These are phyloP conservation scores for Metarhizium anisopliae DNA, from an alignment of 2,329 filamentous ascomycete species.

Conservation along the genomic window DNA sequence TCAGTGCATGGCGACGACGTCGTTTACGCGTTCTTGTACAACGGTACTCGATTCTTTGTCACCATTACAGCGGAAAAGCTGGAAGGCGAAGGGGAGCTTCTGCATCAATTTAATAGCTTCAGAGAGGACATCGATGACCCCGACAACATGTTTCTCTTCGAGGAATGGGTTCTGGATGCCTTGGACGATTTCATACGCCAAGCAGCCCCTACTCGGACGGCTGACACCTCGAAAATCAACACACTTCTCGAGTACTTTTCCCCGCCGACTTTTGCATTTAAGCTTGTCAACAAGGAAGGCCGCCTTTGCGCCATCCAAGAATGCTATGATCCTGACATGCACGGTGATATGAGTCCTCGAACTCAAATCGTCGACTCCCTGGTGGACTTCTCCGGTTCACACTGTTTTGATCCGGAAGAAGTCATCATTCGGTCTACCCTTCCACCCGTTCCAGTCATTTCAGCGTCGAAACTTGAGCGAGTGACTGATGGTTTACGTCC, in stretches of 20 bases:
- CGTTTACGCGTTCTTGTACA: slow-evolving; percentile 6
- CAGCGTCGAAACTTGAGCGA: slow-evolving; percentile 4
- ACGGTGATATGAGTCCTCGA: slow-evolving; percentile 5
- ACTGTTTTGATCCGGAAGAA: background rate
- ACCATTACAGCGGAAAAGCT: slow-evolving; percentile 5
- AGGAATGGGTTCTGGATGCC: slow-evolving; percentile 8
- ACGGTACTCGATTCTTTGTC: slow-evolving; percentile 6
- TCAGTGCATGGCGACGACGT: background rate
- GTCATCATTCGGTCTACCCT: slow-evolving; percentile 4
- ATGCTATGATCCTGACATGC: slow-evolving; percentile 4
- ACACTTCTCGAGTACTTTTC: slow-evolving; percentile 8
- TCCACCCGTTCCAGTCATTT: slow-evolving; percentile 3
- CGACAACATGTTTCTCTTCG: slow-evolving; percentile 5
- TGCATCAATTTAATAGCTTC: slow-evolving; percentile 6
- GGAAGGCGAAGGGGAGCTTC: slow-evolving; percentile 4
- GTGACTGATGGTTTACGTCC: background rate
- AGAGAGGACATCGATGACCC: slow-evolving; percentile 4
- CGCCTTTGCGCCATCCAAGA: slow-evolving; percentile 2
- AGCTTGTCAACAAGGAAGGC: slow-evolving; percentile 4
- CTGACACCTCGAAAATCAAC: background rate
- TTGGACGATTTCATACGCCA: slow-evolving; percentile 6
- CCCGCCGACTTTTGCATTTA: slow-evolving; percentile 6
- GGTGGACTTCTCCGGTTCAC: background rate
- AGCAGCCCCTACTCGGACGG: slow-evolving; percentile 1
- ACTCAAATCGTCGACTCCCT: slow-evolving; percentile 5